phyloP scores from a whole-genome alignment of 768 basidiomycete genomes.

The Tulasnella sp. region DNA sequence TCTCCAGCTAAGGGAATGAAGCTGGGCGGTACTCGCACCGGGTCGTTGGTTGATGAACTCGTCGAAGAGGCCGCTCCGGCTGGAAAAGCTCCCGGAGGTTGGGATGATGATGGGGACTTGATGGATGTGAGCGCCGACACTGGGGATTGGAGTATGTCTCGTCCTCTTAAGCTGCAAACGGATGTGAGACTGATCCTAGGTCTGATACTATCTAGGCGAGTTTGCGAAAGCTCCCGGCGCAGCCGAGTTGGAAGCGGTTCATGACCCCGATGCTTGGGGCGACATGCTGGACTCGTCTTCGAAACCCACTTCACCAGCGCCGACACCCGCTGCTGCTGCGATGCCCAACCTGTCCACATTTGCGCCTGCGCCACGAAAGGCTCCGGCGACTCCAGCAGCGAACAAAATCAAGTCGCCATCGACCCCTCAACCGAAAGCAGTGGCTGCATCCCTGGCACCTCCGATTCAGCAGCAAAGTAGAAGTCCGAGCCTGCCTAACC shows the following conservation, averaged over 20 bases:
- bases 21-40: constrained; percentile 45
- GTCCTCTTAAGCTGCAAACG: background rate
- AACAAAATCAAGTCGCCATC: background rate
- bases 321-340: constrained; percentile 1
- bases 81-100: constrained; percentile 14
- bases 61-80: constrained; percentile 43
- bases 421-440: background rate
- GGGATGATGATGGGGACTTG: constrained; percentile 44
- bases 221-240: constrained; percentile 45
- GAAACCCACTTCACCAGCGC: background rate
- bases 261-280: constrained; percentile 13
- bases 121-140: constrained; percentile 91
- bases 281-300: constrained; percentile 12
- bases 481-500: background rate
- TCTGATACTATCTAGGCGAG: constrained; percentile 37
- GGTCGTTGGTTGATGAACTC: constrained; percentile 39
- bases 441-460: background rate
- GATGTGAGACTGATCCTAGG: background rate
- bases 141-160: constrained; percentile 81
- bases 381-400: background rate
- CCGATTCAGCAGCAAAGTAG: background rate
- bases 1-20: constrained; percentile 52
- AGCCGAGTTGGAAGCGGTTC: constrained; percentile 4
- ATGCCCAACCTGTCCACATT: constrained; percentile 6
- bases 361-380: constrained; percentile 1